A percentile compares a stretch with the other conserved stretches of the same genome.
Evolutionary conservation across 306 rosid species (phyloP).

Genomic region (Cyclanthera cordifolia): DNA sequence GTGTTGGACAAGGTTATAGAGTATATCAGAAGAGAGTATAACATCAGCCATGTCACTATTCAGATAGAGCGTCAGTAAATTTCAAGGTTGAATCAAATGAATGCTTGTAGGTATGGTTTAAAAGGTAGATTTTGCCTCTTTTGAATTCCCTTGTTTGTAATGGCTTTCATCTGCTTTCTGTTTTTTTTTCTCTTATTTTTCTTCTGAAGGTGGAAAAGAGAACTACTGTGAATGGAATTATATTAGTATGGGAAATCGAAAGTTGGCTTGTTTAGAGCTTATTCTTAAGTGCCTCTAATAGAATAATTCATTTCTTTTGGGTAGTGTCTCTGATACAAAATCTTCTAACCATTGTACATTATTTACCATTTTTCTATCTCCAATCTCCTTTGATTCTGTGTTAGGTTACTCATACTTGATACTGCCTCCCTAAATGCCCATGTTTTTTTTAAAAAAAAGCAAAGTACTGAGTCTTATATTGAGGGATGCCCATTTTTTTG

Average conservation of each 20-base stretch:
- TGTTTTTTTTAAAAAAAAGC: too few relatives aligned
- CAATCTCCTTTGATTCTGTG: too few relatives aligned
- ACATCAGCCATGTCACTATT: constrained; percentile 39
- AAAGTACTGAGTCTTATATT: too few relatives aligned
- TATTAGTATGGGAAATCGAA: background rate
- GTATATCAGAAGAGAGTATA: constrained; percentile 29
- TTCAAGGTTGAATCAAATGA: background rate
- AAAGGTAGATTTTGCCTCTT: background rate
- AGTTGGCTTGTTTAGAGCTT: background rate
- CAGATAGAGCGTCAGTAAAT: constrained; percentile 44
- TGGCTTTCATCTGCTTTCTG: background rate
- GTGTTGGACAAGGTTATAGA: constrained; percentile 32
- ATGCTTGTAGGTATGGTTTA: background rate
- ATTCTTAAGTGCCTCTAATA: background rate
- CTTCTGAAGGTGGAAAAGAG: background rate
- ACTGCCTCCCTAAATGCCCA: too few relatives aligned
- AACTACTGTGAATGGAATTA: background rate
- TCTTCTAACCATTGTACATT: too few relatives aligned
- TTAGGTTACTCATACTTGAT: too few relatives aligned
- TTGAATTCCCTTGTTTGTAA: background rate
- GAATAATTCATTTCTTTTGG: too few relatives aligned
- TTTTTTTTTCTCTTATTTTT: background rate
- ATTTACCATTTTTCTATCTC: too few relatives aligned
- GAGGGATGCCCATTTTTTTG: too few relatives aligned
- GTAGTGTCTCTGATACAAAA: background rate